Evolutionary conservation across 2,329 filamentous ascomycete species (phyloP), one percentile per base, ranked within the genome.

Genomic region (Diaporthe citriasiana): DNA sequence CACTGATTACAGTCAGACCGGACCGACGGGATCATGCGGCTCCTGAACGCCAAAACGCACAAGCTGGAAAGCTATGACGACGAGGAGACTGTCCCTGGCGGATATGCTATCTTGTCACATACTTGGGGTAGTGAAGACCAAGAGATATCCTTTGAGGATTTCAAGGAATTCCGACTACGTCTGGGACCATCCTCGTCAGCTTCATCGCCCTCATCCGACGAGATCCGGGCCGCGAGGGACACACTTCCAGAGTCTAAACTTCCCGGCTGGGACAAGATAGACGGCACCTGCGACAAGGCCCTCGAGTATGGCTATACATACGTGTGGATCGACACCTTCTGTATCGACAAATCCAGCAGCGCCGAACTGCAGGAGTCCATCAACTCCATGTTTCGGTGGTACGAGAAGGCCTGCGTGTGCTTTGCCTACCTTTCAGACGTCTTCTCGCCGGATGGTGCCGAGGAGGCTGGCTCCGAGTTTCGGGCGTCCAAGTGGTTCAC

Each of bases 401-500:
- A 70, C 30, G 40, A 59, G 47, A 47, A 70, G 1, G 55, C 55
- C 15, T 22, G 27, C 12, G 30, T 57, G 12, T 71, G 40, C 12
- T 51, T 59, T 50, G 55, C 69, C 30, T 71, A 57, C 2, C 69
- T 60, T 22, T 25, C 22, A 17, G 69, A 71, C 9, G 69, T 59
- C 4, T 22, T n/a, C 10, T 57, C 30, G 19, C 53, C 22, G 7
- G 55, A 59, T 8, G 68, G 40, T 7, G 53, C 33, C 4, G 38
- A n/a, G 30, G n/a, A 57, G 22, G 8, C 25, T 1, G 25, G 30
- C 19, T 51, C 51, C 1, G 33, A 57, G 25, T 71, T 71, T 15
- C 55, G 30, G 33, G 25, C 4, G 7, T 56, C 38, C 9, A 69
- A n/a, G 47, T 73, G 51, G 70, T 74, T 73, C 60, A 77, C 71